phyloP scores from a whole-genome alignment of 352 stramenopile species.

The Globisporangium paroecandrum region DNA sequence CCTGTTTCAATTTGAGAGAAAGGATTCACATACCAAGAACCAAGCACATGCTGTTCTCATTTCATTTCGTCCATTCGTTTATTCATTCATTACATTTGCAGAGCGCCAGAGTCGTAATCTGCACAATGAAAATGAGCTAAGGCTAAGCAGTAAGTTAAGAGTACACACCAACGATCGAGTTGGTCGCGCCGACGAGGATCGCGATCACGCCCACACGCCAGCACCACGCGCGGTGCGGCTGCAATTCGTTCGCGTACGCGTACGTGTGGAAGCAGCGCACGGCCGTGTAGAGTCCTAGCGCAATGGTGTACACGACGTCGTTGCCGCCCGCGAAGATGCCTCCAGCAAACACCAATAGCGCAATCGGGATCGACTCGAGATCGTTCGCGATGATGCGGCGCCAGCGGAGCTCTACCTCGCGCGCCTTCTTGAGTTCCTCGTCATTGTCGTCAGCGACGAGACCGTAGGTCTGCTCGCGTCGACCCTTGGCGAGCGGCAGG shows the following conservation, averaged over 20 bases:
- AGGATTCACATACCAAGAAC: no score
- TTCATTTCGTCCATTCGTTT: neutral
- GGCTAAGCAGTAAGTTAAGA: neutral
- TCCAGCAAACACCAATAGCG: slow-evolving; percentile 31
- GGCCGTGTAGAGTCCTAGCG: slow-evolving; percentile 35
- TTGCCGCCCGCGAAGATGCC: slow-evolving; percentile 34
- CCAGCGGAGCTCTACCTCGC: slow-evolving; percentile 34
- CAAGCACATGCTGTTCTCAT: neutral
- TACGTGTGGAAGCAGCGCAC: slow-evolving; percentile 37
- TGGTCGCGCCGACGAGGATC: slow-evolving; percentile 27
- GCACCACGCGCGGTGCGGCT: slow-evolving; percentile 35
- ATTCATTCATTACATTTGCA: neutral
- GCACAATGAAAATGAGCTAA: neutral
- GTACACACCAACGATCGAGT: slow-evolving; percentile 24
- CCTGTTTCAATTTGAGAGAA: no score
- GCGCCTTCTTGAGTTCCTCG: slow-evolving; percentile 24
- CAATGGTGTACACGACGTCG: slow-evolving; percentile 19
- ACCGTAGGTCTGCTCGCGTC: slow-evolving; percentile 32
- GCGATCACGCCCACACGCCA: slow-evolving; percentile 31
- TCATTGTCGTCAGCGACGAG: slow-evolving; percentile 20
- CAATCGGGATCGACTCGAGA: slow-evolving; percentile 42
- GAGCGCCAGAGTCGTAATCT: neutral
- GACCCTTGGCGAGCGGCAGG: slow-evolving; percentile 37
- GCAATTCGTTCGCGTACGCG: slow-evolving; percentile 44
- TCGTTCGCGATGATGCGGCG: slow-evolving; percentile 46